Base-by-base conservation (phyloP, 345 rosid genomes). In the Eucalyptus caleyi region DNA sequence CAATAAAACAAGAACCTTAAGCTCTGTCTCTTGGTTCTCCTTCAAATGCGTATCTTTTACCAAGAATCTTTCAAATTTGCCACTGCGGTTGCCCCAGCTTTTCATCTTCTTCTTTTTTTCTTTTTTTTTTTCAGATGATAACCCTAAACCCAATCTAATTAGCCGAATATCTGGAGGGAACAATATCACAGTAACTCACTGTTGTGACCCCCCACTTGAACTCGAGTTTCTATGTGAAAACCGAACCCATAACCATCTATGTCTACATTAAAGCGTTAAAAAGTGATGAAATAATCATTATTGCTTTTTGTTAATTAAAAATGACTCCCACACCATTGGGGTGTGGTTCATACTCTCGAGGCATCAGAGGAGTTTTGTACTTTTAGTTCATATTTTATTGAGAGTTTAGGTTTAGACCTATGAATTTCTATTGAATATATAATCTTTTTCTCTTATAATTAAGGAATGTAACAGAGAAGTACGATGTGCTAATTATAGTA, bases 251-350 rank as follows among this genome's bases (percentile, higher is more conserved):
- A 14, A 62, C 34, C 9, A 30, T 62, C 34, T 62, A 62, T 13
- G 14, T 12, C 15, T 59, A 1, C 18, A 62, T 14, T 7, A 4
- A 62, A 7, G 72, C 0, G 2, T 30, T 1, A 4, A 14, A 62
- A 62, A 30, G 72, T 62, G 72, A 62, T 62, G 16, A 62, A 62
- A 30, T 14, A 62, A 30, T 62, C 13, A 62, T 30, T 30, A 62
- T 30, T 14, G 18, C 1, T 14, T 14, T 62, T 14, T 62, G 9
- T 37, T 30, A 62, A 62, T 30, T 6, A 30, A 62, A 62, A 6
- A 30, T 26, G n/a, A 26, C 65, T 59, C 13, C 14, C 65, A 21
- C 56, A 21, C 60, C 4, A 21, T 54, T 54, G 5, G 5, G 27
- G 26, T 54, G 26, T 4, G 60, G 2, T 54, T 54, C 60, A 54